Evolutionary conservation across 208 protist genomes (phyloP).

Genomic region (Novymonas esmeraldas): DNA sequence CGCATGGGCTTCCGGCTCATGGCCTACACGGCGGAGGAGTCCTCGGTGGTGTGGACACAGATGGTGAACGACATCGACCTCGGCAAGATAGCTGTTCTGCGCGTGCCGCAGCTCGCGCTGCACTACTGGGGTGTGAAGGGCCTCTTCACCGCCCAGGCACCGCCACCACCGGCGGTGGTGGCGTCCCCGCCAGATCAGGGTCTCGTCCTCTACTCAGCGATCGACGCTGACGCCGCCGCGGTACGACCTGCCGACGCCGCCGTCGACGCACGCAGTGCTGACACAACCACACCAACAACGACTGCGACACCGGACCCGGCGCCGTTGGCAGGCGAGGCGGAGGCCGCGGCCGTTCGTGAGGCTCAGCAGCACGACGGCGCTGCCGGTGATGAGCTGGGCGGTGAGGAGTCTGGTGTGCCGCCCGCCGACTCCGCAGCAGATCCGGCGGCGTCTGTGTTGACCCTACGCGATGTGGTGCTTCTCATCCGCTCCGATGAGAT

Average conservation of each 20-base stretch:
- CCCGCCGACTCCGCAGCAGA: not conserved
- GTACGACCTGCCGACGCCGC: too few relatives aligned
- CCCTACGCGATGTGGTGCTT: conserved; percentile 68
- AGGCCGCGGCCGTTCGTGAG: not conserved
- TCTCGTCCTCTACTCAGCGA: not conserved
- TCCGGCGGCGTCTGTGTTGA: conserved; percentile 20
- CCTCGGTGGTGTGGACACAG: conserved; percentile 83
- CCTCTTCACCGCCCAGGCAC: conserved; percentile 28
- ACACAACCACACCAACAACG: not conserved
- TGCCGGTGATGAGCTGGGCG: not conserved
- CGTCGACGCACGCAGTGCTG: not conserved
- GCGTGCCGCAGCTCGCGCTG: conserved; percentile 51
- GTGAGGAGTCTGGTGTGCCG: not conserved
- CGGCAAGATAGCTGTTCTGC: conserved; percentile 59
- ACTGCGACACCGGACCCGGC: not conserved
- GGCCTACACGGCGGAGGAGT: conserved; percentile 81
- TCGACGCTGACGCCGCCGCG: too few relatives aligned
- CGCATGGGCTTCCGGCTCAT: conserved; percentile 77
- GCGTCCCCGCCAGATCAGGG: conserved; percentile 1
- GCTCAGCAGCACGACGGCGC: not conserved
- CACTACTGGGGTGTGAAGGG: conserved; percentile 68
- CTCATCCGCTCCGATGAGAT: conserved; percentile 84
- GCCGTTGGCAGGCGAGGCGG: not conserved
- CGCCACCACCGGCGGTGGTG: conserved; percentile 28
- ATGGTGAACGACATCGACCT: conserved; percentile 87